Evolutionary conservation across 2,329 filamentous ascomycete genomes (phyloP), one percentile per base, ranked within the genome.

Genomic region (Cercospora janseana): DNA sequence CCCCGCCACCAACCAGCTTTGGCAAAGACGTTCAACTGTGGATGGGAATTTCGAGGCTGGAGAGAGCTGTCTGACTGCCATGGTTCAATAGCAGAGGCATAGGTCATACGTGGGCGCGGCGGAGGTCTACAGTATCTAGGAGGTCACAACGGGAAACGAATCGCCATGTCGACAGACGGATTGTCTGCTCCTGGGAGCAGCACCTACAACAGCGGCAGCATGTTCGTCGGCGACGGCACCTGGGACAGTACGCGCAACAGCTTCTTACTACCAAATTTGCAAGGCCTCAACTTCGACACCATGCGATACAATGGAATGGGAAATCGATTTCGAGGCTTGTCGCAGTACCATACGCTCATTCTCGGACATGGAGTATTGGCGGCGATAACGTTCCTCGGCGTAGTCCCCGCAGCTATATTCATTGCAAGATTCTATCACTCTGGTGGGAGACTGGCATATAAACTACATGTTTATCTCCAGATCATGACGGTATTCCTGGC

Each of bases 251-350:
- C 78, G 52, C 85, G 85, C 66, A 88, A 91, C 64, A 83, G 80
- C 13, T 93, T 92, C 66, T 72, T 93, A 46, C 72, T 93, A 44
- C 88, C 88, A 27, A 90, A 90, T 63, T 72, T 93, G 37, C 75
- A 84, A 61, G 87, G 86, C 6, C 70, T 88, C 57, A 88, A 90
- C 66, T 88, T 88, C 67, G 85, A 85, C 42, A 91, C 87, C 4
- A 91, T 88, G 83, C 82, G 79, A 66, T 90, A 89, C 71, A 93
- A 93, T 79, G 88, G 87, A 67, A 91, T 92, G 87, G 86, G 82
- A 52, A 91, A 90, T 66, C 83, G 87, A 51, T 92, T 92, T 68
- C 76, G 80, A 43, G 80, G 79, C 8, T 69, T 89, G 56, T 66
- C 76, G 8, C 79, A 87, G 62, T 94, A 94, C 66, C 85, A 88